Conservation (phyloP, 768 basidiomycete genomes). For the Boletus rubescentipes region DNA sequence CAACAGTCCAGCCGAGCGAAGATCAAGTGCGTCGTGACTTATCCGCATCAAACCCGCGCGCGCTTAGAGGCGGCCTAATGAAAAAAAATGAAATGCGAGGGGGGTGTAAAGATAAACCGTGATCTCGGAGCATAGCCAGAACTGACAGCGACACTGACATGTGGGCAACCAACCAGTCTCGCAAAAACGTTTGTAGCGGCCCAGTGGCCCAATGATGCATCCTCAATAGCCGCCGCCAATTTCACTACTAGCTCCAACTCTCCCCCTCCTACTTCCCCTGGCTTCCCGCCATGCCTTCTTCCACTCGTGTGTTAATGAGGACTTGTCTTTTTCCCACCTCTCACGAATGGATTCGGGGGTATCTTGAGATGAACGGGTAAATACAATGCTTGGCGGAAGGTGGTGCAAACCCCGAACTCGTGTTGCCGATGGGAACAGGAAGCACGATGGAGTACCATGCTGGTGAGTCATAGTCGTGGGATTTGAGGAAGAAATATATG, state of each 20-base stretch:
- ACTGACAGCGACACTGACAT: no score
- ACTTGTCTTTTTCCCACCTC: slow-evolving; percentile 70
- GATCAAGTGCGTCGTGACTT: no score
- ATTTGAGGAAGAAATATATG: slow-evolving; percentile 14
- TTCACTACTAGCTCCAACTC: slow-evolving; percentile 43
- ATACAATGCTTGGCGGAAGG: slow-evolving; percentile 19
- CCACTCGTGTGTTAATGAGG: slow-evolving; percentile 72
- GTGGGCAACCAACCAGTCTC: no score
- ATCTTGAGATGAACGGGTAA: slow-evolving; percentile 22
- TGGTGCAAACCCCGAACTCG: slow-evolving; percentile 52
- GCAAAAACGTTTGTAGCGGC: background rate
- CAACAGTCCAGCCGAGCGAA: no score
- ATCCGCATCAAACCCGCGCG: no score
- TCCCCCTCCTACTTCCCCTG: slow-evolving; percentile 58
- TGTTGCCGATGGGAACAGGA: slow-evolving; percentile 35
- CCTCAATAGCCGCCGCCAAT: slow-evolving; percentile 10
- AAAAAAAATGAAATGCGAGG: no score
- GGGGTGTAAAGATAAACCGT: no score
- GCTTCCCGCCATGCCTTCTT: slow-evolving; percentile 77
- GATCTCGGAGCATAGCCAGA: no score
- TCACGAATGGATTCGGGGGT: slow-evolving; percentile 51
- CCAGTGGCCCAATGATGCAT: background rate
- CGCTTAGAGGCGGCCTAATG: no score
- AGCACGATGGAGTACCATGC: slow-evolving; percentile 21
- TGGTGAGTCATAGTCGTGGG: background rate